Evolutionary conservation across 352 stramenopile species (phyloP).

Genomic region (Phytophthora aleatoria): DNA sequence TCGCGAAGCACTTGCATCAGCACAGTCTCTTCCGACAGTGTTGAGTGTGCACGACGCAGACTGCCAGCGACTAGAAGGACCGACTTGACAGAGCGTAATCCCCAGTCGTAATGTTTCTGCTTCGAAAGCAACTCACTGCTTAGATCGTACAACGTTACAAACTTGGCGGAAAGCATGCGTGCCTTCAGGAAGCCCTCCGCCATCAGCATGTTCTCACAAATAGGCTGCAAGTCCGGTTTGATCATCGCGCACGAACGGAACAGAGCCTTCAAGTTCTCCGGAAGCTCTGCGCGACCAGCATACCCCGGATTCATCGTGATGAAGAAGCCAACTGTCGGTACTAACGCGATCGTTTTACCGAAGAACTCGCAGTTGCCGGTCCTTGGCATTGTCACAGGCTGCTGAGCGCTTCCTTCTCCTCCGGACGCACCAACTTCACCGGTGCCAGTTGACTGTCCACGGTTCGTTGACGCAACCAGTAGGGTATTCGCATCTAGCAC

Average conservation of each 20-base stretch:
- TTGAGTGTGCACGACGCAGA: conserved; percentile 88
- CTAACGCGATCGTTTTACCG: conserved; percentile 82
- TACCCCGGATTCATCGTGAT: conserved; percentile 97
- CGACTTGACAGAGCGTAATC: conserved; percentile 94
- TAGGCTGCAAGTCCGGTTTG: conserved; percentile 89
- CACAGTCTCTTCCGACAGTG: conserved; percentile 89
- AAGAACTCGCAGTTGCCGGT: conserved; percentile 89
- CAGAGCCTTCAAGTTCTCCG: conserved; percentile 93
- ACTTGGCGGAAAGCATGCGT: conserved; percentile 83
- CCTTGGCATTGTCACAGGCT: conserved; percentile 41
- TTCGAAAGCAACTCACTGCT: conserved; percentile 86
- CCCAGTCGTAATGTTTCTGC: conserved; percentile 95
- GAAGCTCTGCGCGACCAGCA: conserved; percentile 89
- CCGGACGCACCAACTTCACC: conserved; percentile 16
- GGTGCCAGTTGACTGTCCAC: conserved; percentile 6
- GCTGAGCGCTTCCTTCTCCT: conserved; percentile 29
- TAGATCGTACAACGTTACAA: conserved; percentile 91
- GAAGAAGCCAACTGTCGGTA: conserved; percentile 91
- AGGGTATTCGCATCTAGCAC: conserved; percentile 89
- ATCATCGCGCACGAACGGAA: conserved; percentile 94
- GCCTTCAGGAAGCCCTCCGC: conserved; percentile 92
- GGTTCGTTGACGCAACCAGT: conserved; percentile 29
- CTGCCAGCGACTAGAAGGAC: conserved; percentile 95
- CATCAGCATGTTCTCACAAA: conserved; percentile 97
- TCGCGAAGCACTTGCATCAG: conserved; percentile 96